phyloP scores from a whole-genome alignment of 768 basidiomycete species.

The Tricholoma saponaceum region DNA sequence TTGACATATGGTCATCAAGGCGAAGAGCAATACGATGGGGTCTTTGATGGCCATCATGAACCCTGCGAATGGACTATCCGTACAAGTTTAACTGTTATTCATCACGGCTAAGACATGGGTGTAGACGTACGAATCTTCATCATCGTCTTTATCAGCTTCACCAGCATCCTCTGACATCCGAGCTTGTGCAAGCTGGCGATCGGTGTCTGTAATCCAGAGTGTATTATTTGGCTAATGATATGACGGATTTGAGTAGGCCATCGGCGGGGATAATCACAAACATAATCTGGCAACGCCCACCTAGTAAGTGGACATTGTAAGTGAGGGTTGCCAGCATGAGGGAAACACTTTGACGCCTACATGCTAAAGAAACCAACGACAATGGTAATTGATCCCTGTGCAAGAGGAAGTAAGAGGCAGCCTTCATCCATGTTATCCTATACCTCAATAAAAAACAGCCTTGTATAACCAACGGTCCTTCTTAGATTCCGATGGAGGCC shows the following conservation, averaged over 20 bases:
- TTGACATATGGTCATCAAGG: slow-evolving; percentile 46
- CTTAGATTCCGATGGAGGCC: neutral
- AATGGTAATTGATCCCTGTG: slow-evolving; percentile 62
- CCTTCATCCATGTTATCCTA: neutral
- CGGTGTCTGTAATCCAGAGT: slow-evolving; percentile 46
- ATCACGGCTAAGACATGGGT: neutral
- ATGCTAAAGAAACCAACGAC: slow-evolving; percentile 49
- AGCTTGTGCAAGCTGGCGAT: slow-evolving; percentile 57
- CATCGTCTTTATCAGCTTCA: slow-evolving; percentile 58
- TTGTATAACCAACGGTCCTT: slow-evolving; percentile 14
- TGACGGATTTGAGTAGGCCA: neutral
- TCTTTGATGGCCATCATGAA: slow-evolving; percentile 54
- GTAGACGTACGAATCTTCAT: slow-evolving; percentile 47
- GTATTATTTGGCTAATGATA: slow-evolving; percentile 53
- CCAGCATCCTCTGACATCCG: slow-evolving; percentile 67
- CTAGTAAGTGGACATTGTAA: slow-evolving; percentile 22
- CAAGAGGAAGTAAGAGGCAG: neutral
- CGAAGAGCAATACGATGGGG: slow-evolving; percentile 50
- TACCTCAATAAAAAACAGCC: slow-evolving; percentile 73
- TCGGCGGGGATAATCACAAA: slow-evolving; percentile 21
- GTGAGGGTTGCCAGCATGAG: neutral
- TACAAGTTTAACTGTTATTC: neutral
- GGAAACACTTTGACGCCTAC: slow-evolving; percentile 26
- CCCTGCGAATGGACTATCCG: slow-evolving; percentile 42
- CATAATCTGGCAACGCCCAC: slow-evolving; percentile 57